Evolutionary conservation across 257 asterid species (phyloP).

Genomic region (Euphrasia confusa): DNA sequence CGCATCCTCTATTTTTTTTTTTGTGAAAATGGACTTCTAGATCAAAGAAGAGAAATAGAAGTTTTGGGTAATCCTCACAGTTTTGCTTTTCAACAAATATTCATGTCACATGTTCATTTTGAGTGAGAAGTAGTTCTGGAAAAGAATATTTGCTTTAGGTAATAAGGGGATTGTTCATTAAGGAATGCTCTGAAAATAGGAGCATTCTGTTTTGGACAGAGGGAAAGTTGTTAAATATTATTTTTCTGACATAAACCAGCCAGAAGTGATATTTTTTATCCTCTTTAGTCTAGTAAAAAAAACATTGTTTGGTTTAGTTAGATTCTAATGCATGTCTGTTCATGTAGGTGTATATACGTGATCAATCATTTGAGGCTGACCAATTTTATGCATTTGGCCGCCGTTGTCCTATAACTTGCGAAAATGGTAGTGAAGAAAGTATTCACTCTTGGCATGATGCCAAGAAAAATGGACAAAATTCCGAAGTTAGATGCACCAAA

Average conservation of each 20-base stretch:
- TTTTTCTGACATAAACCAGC: background rate
- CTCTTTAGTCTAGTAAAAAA: background rate
- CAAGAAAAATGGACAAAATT: constrained; percentile 30
- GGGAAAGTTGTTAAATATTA: background rate
- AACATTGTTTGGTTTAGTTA: background rate
- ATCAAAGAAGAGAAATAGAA: constrained; percentile 1
- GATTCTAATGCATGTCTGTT: constrained; percentile 10
- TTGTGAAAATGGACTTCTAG: background rate
- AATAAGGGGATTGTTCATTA: background rate
- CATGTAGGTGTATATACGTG: constrained; percentile 83
- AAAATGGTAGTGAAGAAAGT: constrained; percentile 45
- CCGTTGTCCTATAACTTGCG: constrained; percentile 64
- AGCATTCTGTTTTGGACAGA: background rate
- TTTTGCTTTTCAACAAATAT: background rate
- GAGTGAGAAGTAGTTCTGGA: background rate
- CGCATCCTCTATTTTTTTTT: background rate
- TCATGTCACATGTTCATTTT: background rate
- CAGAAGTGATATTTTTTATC: background rate
- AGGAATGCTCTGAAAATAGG: background rate
- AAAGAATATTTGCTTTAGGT: background rate
- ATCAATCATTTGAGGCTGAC: constrained; percentile 68
- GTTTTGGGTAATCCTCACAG: background rate
- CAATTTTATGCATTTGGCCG: constrained; percentile 73
- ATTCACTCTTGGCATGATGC: constrained; percentile 44
- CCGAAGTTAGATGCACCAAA: constrained; percentile 70